Evolutionary conservation across 345 rosid species (phyloP).

Genomic region (Crucihimalaya himalaica): DNA sequence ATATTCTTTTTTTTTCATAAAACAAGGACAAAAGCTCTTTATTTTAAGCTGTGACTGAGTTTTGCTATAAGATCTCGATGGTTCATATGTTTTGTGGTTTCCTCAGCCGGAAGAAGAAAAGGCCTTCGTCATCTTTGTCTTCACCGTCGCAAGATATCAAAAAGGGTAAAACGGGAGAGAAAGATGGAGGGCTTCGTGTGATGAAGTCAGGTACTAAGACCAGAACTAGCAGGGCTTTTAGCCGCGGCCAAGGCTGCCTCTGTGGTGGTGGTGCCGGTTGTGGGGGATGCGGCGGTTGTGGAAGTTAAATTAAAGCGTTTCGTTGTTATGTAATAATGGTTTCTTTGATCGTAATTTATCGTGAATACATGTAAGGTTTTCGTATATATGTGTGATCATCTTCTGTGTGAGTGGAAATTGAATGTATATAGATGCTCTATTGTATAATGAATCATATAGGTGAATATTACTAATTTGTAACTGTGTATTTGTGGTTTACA

Average conservation of each 20-base stretch:
- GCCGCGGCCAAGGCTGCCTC: slow-evolving; percentile 23
- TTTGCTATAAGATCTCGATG: neutral
- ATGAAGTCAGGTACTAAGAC: slow-evolving; percentile 19
- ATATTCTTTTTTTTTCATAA: neutral
- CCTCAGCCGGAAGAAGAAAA: slow-evolving; percentile 1
- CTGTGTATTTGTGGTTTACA: neutral
- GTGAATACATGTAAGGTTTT: neutral
- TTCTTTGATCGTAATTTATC: slow-evolving; percentile 3
- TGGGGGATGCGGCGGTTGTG: slow-evolving; percentile 26
- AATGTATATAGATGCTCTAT: neutral
- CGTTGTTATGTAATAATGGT: neutral
- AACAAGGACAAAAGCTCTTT: neutral
- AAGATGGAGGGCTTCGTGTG: slow-evolving; percentile 34
- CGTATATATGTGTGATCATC: neutral
- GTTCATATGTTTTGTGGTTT: slow-evolving; percentile 20
- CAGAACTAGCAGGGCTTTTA: slow-evolving; percentile 27
- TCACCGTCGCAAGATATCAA: neutral
- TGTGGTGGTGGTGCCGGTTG: slow-evolving; percentile 20
- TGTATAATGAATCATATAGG: neutral
- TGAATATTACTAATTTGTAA: neutral
- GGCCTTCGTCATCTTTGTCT: neutral
- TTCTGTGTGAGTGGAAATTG: neutral
- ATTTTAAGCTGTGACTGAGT: neutral
- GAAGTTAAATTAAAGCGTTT: slow-evolving; percentile 12
- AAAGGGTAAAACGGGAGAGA: slow-evolving; percentile 20